Percentiles rank a stretch among this genome's conserved stretches.
phyloP scores from a whole-genome alignment of 352 stramenopile species.

The Globisporangium nagaii region DNA sequence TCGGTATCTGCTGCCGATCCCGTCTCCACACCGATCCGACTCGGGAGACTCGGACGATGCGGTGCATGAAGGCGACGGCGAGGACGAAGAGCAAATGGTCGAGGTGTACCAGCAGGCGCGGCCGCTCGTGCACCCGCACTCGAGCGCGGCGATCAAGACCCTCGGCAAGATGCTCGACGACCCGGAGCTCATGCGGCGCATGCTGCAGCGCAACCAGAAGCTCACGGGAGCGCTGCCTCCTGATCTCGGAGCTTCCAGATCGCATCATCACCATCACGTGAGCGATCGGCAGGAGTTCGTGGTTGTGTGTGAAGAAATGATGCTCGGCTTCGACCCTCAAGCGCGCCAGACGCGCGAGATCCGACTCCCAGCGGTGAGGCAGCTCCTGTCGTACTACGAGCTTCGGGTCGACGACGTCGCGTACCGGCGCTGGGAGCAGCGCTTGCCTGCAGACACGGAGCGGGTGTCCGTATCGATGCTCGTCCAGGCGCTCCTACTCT shows the following conservation, averaged over 20 bases:
- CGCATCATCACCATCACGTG: neutral
- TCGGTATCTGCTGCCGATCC: conserved; percentile 7
- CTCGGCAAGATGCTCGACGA: conserved; percentile 44
- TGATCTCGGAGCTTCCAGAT: too few species aligned
- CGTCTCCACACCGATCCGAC: neutral
- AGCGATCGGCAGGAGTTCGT: conserved; percentile 30
- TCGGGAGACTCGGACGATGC: neutral
- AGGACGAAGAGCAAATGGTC: conserved; percentile 2
- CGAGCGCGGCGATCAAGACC: conserved; percentile 50
- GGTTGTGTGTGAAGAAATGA: conserved; percentile 39
- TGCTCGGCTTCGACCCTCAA: conserved; percentile 37
- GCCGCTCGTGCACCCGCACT: conserved; percentile 54
- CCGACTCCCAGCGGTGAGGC: conserved; percentile 25
- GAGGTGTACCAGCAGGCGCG: conserved; percentile 49
- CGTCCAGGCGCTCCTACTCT: conserved; percentile 41
- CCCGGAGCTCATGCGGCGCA: conserved; percentile 40
- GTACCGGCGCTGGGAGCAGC: conserved; percentile 62
- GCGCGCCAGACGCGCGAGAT: conserved; percentile 25
- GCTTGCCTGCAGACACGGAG: conserved; percentile 17
- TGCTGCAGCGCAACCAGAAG: conserved; percentile 38
- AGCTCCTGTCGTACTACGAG: conserved; percentile 33
- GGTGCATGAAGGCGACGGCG: neutral
- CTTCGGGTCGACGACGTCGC: conserved; percentile 30
- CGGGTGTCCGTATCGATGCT: conserved; percentile 33
- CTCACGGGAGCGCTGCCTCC: neutral